Evolutionary conservation across 495 filamentous ascomycete species (phyloP).

Genomic region (Neohortaea acidophila): DNA sequence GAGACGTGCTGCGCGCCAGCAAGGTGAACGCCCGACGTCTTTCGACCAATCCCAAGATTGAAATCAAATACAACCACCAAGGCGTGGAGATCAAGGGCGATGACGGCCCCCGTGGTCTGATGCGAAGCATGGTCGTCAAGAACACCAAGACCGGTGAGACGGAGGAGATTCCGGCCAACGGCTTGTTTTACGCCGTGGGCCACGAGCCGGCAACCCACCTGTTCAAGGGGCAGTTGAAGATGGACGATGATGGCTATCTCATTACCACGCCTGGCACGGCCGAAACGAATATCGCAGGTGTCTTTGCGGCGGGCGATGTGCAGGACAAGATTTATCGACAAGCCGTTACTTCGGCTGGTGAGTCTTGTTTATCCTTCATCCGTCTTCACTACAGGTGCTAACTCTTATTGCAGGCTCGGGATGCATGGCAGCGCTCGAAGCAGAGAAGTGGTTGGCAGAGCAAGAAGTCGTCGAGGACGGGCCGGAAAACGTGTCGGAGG

Average conservation of each 20-base stretch:
- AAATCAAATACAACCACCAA: slow-evolving; percentile 68
- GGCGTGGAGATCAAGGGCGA: slow-evolving; percentile 73
- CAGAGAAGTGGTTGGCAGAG: slow-evolving; percentile 80
- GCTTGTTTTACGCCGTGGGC: slow-evolving; percentile 93
- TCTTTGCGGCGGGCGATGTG: slow-evolving; percentile 94
- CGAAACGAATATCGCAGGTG: slow-evolving; percentile 73
- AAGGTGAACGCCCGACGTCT: slow-evolving; percentile 85
- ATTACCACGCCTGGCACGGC: slow-evolving; percentile 78
- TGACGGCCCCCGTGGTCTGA: slow-evolving; percentile 53
- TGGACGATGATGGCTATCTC: slow-evolving; percentile 79
- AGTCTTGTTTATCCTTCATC: slow-evolving; percentile 22
- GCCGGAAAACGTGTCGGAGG: slow-evolving; percentile 26
- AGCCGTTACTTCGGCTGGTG: slow-evolving; percentile 94
- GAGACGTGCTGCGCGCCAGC: slow-evolving; percentile 68
- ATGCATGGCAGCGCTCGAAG: slow-evolving; percentile 87
- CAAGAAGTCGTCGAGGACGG: slow-evolving; percentile 38
- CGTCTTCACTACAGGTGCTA: neutral
- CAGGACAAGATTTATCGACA: slow-evolving; percentile 98
- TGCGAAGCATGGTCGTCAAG: slow-evolving; percentile 71
- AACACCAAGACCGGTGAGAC: slow-evolving; percentile 60
- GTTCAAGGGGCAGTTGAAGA: slow-evolving; percentile 74
- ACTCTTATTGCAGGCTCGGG: slow-evolving; percentile 50
- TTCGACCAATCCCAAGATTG: slow-evolving; percentile 70
- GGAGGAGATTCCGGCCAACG: slow-evolving; percentile 73
- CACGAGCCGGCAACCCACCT: slow-evolving; percentile 85